These are phyloP conservation scores for Termitomyces sp. DNA, from an alignment of 768 basidiomycete genomes.

Conservation along the genomic window DNA sequence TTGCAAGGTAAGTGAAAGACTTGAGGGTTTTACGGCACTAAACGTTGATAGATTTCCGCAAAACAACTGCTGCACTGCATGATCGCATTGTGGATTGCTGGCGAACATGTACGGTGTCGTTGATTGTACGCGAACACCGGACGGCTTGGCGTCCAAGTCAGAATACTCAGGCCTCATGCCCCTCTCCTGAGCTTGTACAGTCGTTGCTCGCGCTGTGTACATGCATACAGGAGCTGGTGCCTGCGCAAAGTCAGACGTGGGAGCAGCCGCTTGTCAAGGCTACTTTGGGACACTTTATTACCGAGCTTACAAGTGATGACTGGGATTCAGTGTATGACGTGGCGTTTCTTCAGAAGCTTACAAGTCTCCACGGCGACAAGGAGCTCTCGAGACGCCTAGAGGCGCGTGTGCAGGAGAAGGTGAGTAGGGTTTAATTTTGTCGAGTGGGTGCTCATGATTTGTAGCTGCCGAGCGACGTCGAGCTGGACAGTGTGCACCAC, in stretches of 20 bases:
- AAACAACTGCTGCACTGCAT: constrained; percentile 33
- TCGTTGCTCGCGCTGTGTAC: constrained; percentile 49
- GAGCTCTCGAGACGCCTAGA: constrained; percentile 20
- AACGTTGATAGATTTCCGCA: constrained; percentile 41
- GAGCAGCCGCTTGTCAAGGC: constrained; percentile 30
- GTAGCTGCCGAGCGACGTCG: constrained; percentile 12
- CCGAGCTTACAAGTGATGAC: constrained; percentile 24
- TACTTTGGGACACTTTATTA: constrained; percentile 34
- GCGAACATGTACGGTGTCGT: constrained; percentile 38
- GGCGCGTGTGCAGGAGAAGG: constrained; percentile 16
- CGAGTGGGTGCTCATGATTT: neutral
- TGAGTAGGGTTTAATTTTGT: neutral
- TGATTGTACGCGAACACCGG: constrained; percentile 23
- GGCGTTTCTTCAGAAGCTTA: constrained; percentile 40
- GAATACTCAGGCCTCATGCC: no score
- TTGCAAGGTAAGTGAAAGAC: constrained; percentile 14
- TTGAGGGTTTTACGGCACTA: neutral
- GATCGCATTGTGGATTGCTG: constrained; percentile 45
- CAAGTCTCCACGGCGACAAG: constrained; percentile 23
- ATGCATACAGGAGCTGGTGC: constrained; percentile 50
- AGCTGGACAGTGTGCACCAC: constrained; percentile 6
- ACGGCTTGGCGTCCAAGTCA: no score
- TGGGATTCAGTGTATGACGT: constrained; percentile 36
- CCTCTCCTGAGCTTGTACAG: constrained; percentile 47
- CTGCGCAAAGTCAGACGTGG: constrained; percentile 30